Conservation (phyloP, 139 green algal species). For the Tetraselmis striata region DNA sequence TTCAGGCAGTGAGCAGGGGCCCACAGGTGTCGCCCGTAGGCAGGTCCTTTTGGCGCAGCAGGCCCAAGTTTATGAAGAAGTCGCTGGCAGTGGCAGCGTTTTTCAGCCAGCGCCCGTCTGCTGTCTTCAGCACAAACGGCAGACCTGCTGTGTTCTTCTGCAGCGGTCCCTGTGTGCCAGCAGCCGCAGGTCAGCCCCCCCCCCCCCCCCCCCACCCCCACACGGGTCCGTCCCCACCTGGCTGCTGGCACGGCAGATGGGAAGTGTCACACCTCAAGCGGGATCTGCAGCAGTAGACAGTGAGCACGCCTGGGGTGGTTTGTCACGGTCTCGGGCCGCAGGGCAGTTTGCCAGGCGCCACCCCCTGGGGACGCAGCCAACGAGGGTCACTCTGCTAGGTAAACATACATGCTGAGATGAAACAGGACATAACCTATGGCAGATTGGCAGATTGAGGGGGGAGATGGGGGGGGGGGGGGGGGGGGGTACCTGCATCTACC, state of each 20-base stretch:
- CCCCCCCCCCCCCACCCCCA: too few species aligned
- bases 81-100: slow-evolving; percentile 20
- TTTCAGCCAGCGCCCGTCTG: slow-evolving; percentile 20
- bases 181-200: background rate
- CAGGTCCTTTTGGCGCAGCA: background rate
- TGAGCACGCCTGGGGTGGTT: background rate
- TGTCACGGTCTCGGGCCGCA: background rate
- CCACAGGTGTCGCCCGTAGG: background rate
- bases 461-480: too few species aligned
- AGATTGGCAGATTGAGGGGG: too few species aligned
- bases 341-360: background rate
- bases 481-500: background rate
- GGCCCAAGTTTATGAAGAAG: slow-evolving; percentile 6
- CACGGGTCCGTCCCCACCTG: too few species aligned
- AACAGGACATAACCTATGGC: too few species aligned
- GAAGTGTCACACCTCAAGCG: background rate
- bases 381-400: too few species aligned
- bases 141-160: slow-evolving; percentile 18
- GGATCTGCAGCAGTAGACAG: background rate
- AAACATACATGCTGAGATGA: too few species aligned
- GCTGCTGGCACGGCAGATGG: too few species aligned
- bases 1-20: background rate
- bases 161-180: slow-evolving; percentile 17
- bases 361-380: too few species aligned
- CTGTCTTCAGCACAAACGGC: slow-evolving; percentile 21